phyloP scores from a whole-genome alignment of 2,329 filamentous ascomycete species.

The Colletotrichum caudatum region DNA sequence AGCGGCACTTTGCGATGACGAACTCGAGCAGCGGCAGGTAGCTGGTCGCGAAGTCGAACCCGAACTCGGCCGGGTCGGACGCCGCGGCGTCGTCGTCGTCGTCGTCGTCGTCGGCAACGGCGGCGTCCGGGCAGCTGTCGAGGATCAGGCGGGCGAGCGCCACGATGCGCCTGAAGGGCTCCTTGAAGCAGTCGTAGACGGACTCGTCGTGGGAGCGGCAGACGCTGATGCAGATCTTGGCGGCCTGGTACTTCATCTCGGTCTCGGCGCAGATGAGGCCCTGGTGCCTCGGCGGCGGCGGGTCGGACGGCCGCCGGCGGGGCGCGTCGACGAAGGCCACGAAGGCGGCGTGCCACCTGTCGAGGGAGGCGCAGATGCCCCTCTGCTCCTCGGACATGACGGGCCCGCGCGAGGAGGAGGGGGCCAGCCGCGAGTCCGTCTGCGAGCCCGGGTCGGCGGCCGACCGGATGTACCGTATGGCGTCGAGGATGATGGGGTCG shows the following conservation, averaged over 20 bases:
- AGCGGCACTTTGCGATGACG: constrained; percentile 38
- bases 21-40: constrained; percentile 36
- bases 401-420: constrained; percentile 16
- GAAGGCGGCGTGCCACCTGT: constrained; percentile 36
- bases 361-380: constrained; percentile 23
- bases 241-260: constrained; percentile 36
- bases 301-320: constrained; percentile 1
- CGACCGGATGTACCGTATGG: constrained; percentile 29
- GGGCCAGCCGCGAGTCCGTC: constrained; percentile 33
- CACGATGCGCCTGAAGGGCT: constrained; percentile 21
- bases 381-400: constrained; percentile 30
- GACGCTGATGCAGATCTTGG: constrained; percentile 36
- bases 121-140: background rate
- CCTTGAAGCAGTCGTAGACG: constrained; percentile 34
- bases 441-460: constrained; percentile 28
- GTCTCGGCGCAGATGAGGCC: constrained; percentile 31
- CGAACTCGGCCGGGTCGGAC: background rate
- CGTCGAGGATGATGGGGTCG: constrained; percentile 36
- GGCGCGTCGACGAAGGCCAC: constrained; percentile 20
- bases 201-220: constrained; percentile 34
- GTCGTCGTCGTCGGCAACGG: no score
- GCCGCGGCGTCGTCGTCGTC: background rate
- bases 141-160: constrained; percentile 19
- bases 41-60: constrained; percentile 32
- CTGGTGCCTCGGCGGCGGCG: constrained; percentile 19